phyloP scores from a whole-genome alignment of 2,329 filamentous ascomycete genomes.

The Ophiobolus disseminans region DNA sequence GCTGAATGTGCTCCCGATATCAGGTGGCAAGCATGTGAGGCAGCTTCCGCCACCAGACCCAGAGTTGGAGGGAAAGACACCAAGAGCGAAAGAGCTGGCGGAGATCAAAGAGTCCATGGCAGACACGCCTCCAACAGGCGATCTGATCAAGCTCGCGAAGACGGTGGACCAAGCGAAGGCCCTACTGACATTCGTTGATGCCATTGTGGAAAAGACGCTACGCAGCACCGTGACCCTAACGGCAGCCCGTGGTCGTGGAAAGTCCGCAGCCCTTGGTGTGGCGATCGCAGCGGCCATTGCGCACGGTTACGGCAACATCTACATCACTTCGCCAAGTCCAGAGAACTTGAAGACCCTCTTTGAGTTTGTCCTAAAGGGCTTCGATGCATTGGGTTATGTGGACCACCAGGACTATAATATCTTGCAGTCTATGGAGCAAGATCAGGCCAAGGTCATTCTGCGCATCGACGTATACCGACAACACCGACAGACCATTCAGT shows the following conservation, averaged over 20 bases:
- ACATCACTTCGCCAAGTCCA: slow-evolving; percentile 96
- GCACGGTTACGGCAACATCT: slow-evolving; percentile 98
- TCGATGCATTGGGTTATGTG: slow-evolving; percentile 90
- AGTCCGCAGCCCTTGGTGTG: slow-evolving; percentile 93
- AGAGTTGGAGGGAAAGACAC: slow-evolving; percentile 74
- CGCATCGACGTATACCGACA: slow-evolving; percentile 93
- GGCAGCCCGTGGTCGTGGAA: slow-evolving; percentile 91
- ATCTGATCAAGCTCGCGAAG: slow-evolving; percentile 81
- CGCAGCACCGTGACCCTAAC: slow-evolving; percentile 93
- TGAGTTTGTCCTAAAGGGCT: slow-evolving; percentile 98
- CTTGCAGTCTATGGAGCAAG: slow-evolving; percentile 95
- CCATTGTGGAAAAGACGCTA: slow-evolving; percentile 94
- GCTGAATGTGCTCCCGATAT: slow-evolving; percentile 95
- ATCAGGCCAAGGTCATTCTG: slow-evolving; percentile 99
- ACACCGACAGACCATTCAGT: slow-evolving; percentile 97
- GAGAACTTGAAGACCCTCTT: slow-evolving; percentile 99
- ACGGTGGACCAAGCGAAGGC: slow-evolving; percentile 97
- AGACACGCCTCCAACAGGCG: slow-evolving; percentile 85
- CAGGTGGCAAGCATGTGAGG: slow-evolving; percentile 88
- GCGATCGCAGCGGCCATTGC: slow-evolving; percentile 93
- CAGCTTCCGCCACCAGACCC: slow-evolving; percentile 77
- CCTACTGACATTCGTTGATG: slow-evolving; percentile 94
- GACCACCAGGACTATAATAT: slow-evolving; percentile 98
- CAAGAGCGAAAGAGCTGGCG: slow-evolving; percentile 77
- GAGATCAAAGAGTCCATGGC: slow-evolving; percentile 85